Evolutionary conservation across 768 basidiomycete species (phyloP).

Genomic region (Cubamyces lactineus): DNA sequence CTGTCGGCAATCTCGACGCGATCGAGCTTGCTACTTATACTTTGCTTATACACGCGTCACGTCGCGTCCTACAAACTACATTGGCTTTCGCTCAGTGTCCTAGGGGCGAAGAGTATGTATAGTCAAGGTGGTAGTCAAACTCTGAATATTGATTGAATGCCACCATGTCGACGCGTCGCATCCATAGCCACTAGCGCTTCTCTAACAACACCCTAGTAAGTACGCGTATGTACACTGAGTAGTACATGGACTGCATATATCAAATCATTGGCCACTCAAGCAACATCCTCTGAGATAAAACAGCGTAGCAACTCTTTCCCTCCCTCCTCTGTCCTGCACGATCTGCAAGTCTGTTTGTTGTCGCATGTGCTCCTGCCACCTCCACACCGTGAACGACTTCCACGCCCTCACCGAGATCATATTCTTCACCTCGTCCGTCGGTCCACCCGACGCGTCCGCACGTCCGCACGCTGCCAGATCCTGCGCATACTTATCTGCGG

Average conservation of each 20-base stretch:
- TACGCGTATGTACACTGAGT: background rate
- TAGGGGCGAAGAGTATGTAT: too few species aligned
- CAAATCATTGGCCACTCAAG: background rate
- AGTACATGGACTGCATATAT: background rate
- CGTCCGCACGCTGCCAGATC: slow-evolving; percentile 36
- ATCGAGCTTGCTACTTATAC: background rate
- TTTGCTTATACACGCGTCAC: background rate
- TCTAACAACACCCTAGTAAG: too few species aligned
- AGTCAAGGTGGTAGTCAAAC: too few species aligned
- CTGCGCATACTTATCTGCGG: slow-evolving; percentile 24
- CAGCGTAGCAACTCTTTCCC: slow-evolving; percentile 52
- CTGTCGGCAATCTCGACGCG: background rate
- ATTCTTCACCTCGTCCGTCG: background rate
- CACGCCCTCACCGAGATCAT: slow-evolving; percentile 46
- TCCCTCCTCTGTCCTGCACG: slow-evolving; percentile 40
- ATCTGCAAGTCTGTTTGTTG: slow-evolving; percentile 20
- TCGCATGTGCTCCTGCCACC: slow-evolving; percentile 44
- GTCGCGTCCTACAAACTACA: background rate
- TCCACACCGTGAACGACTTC: slow-evolving; percentile 60
- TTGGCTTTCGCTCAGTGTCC: too few species aligned
- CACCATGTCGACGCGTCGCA: too few species aligned
- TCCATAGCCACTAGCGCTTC: too few species aligned
- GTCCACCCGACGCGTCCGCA: background rate
- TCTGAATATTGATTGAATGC: too few species aligned
- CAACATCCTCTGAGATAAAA: slow-evolving; percentile 46